Percentiles rank a stretch among this genome's conserved stretches.
phyloP scores from a whole-genome alignment of 2,329 filamentous ascomycete genomes.

The Keithomyces neogunnii region DNA sequence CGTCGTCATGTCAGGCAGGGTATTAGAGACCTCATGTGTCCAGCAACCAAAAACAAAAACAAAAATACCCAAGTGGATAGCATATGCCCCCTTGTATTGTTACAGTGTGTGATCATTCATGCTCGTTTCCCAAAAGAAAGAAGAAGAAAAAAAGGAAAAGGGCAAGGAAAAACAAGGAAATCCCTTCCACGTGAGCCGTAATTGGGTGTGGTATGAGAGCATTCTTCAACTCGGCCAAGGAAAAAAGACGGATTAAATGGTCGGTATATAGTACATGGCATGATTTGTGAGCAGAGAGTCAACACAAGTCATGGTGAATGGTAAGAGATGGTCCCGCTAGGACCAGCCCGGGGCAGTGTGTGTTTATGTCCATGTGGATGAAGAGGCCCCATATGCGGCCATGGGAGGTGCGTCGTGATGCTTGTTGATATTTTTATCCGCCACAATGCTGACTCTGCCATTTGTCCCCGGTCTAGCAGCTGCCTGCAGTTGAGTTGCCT shows the following conservation, averaged over 20 bases:
- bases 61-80: too few species aligned
- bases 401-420: neutral
- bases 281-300: neutral
- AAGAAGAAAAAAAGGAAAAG: too few species aligned
- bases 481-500: neutral
- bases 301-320: neutral
- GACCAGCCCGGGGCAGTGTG: conserved; percentile 14
- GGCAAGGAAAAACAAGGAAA: neutral
- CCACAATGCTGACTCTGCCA: neutral
- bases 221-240: neutral
- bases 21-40: neutral
- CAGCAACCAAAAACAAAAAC: neutral
- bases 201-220: neutral
- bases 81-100: too few species aligned
- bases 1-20: neutral
- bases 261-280: neutral
- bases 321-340: conserved; percentile 8
- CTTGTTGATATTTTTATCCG: neutral
- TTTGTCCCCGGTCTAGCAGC: neutral
- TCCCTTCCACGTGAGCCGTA: neutral
- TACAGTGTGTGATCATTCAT: too few species aligned
- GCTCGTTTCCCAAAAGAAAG: neutral
- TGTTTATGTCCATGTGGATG: neutral
- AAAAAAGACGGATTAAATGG: neutral
- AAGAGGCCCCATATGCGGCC: conserved; percentile 12